Conservation (phyloP, 352 stramenopile genomes). For the Phytophthora multivora region DNA sequence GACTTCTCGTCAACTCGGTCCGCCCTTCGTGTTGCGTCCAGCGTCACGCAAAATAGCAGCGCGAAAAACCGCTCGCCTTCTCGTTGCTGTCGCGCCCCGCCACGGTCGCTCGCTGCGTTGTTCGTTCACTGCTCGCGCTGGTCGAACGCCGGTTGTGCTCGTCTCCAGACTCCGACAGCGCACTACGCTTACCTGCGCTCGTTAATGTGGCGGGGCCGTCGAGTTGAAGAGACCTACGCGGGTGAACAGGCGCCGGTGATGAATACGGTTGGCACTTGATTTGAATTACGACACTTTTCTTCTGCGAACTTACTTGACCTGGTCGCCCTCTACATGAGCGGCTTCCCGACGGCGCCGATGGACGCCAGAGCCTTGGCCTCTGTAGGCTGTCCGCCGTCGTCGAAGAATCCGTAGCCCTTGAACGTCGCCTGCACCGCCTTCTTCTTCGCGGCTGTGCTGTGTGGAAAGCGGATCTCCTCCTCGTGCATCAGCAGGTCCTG, state of each 20-base stretch:
- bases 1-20: slow-evolving; percentile 13
- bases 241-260: slow-evolving; percentile 7
- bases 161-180: too few species aligned
- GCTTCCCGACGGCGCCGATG: slow-evolving; percentile 41
- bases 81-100: background rate
- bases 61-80: slow-evolving; percentile 9
- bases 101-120: too few species aligned
- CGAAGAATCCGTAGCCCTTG: slow-evolving; percentile 86
- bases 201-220: background rate
- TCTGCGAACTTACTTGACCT: slow-evolving; percentile 8
- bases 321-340: slow-evolving; percentile 25
- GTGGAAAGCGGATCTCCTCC: slow-evolving; percentile 77
- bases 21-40: slow-evolving; percentile 12
- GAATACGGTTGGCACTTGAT: slow-evolving; percentile 15
- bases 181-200: too few species aligned
- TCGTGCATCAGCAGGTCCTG: slow-evolving; percentile 82
- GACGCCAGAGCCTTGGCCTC: slow-evolving; percentile 37
- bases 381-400: slow-evolving; percentile 48
- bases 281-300: slow-evolving; percentile 16
- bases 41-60: slow-evolving; percentile 22
- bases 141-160: too few species aligned
- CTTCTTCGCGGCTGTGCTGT: slow-evolving; percentile 57
- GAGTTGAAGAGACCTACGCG: background rate
- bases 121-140: background rate
- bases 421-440: slow-evolving; percentile 52